phyloP scores from a whole-genome alignment of 192 early-diverging fungal genomes.

The Polychytrium aggregatum region DNA sequence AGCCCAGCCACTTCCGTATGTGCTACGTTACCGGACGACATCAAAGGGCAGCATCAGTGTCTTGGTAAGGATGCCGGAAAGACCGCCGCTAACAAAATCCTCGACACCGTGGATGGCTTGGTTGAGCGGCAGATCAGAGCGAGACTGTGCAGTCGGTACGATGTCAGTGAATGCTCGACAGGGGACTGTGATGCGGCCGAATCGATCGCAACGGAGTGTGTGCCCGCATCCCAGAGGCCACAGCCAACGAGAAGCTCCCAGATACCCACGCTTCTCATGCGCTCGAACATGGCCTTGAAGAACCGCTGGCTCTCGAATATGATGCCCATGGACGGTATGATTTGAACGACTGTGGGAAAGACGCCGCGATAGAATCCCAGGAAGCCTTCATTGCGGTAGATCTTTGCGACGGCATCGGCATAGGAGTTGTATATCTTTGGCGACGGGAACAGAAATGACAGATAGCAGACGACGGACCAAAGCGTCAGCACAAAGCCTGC shows the following conservation, averaged over 20 bases:
- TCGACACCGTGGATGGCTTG: slow-evolving; percentile 19
- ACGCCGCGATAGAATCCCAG: slow-evolving; percentile 79
- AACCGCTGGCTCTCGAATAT: slow-evolving; percentile 72
- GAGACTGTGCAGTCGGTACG: no score
- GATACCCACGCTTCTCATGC: slow-evolving; percentile 15
- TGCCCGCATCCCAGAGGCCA: no score
- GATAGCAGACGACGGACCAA: no score
- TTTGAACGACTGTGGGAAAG: slow-evolving; percentile 68
- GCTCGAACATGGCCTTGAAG: slow-evolving; percentile 33
- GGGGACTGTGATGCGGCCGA: no score
- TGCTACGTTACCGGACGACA: slow-evolving; percentile 40
- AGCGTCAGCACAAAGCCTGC: no score
- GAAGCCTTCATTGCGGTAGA: slow-evolving; percentile 62
- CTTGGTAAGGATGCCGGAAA: slow-evolving; percentile 74
- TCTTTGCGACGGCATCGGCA: slow-evolving; percentile 48
- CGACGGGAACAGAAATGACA: no score
- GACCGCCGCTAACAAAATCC: slow-evolving; percentile 68
- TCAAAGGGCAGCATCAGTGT: slow-evolving; percentile 85
- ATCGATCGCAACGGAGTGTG: no score
- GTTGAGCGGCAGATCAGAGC: no score
- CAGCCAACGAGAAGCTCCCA: not conserved
- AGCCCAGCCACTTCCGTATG: no score
- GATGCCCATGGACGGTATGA: slow-evolving; percentile 92
- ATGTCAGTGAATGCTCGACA: no score
- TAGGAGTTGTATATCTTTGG: slow-evolving; percentile 64